phyloP scores from a whole-genome alignment of 2,329 filamentous ascomycete genomes.

The Metarhizium rileyi region DNA sequence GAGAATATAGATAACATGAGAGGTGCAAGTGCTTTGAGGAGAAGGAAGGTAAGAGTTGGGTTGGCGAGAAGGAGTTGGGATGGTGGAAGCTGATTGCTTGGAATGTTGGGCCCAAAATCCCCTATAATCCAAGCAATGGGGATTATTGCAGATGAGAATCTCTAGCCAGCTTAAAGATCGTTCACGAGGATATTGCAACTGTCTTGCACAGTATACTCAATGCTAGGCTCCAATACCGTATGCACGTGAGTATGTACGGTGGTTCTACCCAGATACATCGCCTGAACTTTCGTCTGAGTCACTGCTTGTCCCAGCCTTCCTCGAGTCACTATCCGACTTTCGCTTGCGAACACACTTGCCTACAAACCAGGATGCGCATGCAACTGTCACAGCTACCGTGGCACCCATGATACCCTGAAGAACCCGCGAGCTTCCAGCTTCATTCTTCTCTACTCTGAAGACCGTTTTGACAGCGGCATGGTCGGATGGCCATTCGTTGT shows the following conservation, averaged over 20 bases:
- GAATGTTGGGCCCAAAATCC: too few relatives aligned
- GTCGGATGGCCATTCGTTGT: slow-evolving; percentile 34
- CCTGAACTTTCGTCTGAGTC: background rate
- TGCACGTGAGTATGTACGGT: background rate
- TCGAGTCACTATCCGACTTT: background rate
- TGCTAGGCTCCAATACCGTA: background rate
- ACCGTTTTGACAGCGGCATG: slow-evolving; percentile 25
- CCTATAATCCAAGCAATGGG: too few relatives aligned
- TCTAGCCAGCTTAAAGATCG: too few relatives aligned
- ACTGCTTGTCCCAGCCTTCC: background rate
- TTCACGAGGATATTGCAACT: too few relatives aligned
- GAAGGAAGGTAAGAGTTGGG: too few relatives aligned
- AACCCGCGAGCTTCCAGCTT: background rate
- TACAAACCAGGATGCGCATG: background rate
- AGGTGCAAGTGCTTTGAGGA: too few relatives aligned
- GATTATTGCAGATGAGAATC: too few relatives aligned
- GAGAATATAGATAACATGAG: too few relatives aligned
- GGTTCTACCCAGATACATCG: background rate
- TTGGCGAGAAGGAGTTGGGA: too few relatives aligned
- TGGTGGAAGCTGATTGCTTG: too few relatives aligned
- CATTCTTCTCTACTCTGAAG: slow-evolving; percentile 11
- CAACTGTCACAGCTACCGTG: background rate
- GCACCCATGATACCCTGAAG: slow-evolving; percentile 1
- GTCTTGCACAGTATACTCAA: background rate
- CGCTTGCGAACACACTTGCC: background rate